These are phyloP conservation scores for Cotoneaster glaucophyllus DNA, from an alignment of 306 rosid species.

Conservation along the genomic window DNA sequence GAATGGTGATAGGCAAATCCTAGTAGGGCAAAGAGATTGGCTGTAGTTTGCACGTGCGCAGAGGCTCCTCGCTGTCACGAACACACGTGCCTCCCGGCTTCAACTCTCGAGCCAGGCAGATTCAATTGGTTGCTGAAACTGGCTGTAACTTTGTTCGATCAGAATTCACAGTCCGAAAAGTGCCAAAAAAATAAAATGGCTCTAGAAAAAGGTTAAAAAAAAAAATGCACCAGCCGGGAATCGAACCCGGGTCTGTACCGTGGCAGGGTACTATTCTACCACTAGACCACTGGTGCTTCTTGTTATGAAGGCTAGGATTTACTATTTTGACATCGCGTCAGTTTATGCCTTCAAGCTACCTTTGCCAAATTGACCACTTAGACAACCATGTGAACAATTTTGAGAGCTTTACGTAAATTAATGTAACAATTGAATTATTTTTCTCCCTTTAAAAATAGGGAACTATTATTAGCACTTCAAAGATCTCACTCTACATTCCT, in stretches of 20 bases:
- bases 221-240: constrained; percentile 44
- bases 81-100: background rate
- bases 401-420: no score
- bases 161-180: background rate
- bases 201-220: background rate
- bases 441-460: no score
- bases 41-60: background rate
- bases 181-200: background rate
- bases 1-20: background rate
- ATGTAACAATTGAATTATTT: no score
- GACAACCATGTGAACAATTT: no score
- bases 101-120: background rate
- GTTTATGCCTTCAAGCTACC: no score
- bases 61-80: background rate
- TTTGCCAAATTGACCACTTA: no score
- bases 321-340: no score
- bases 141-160: no score
- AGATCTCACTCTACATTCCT: no score
- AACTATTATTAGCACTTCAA: no score
- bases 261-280: constrained; percentile 18
- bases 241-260: constrained; percentile 59
- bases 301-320: background rate
- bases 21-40: background rate
- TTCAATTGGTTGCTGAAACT: background rate
- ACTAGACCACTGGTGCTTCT: constrained; percentile 7